These are phyloP conservation scores for Fusarium drepaniforme DNA, from an alignment of 2,329 filamentous ascomycete species.

Conservation along the genomic window DNA sequence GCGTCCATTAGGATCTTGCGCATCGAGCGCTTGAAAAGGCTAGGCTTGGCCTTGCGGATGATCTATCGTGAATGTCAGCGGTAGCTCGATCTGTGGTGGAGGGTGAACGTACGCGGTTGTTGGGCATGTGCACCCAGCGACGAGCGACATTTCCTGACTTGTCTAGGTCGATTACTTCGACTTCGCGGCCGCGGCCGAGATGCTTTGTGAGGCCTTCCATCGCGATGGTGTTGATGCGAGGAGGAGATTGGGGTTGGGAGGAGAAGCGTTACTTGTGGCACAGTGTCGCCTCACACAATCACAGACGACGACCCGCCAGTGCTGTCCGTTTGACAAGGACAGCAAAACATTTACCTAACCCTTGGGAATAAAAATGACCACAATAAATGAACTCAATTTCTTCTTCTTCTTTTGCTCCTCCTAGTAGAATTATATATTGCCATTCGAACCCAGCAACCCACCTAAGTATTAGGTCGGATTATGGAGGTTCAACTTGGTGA, in stretches of 20 bases:
- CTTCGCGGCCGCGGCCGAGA: constrained; percentile 40
- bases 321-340: background rate
- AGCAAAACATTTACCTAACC: background rate
- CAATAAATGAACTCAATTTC: background rate
- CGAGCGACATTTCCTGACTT: constrained; percentile 52
- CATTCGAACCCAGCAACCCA: background rate
- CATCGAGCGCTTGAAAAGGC: constrained; percentile 45
- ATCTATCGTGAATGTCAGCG: constrained; percentile 35
- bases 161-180: constrained; percentile 53
- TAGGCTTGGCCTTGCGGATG: constrained; percentile 34
- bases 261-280: background rate
- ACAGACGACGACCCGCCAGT: background rate
- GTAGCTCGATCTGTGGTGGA: background rate
- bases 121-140: constrained; percentile 49
- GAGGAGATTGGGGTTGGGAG: background rate
- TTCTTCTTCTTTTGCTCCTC: no score
- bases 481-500: background rate
- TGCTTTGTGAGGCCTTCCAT: constrained; percentile 39
- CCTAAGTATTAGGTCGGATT: no score
- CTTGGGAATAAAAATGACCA: background rate
- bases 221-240: constrained; percentile 11
- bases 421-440: no score
- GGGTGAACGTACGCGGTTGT: constrained; percentile 37
- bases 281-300: background rate
- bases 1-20: constrained; percentile 54